A percentile compares a stretch with the other conserved stretches of the same genome.
These are phyloP conservation scores for Colletotrichum kahawae DNA, from an alignment of 2,329 filamentous ascomycete species.

Conservation along the genomic window DNA sequence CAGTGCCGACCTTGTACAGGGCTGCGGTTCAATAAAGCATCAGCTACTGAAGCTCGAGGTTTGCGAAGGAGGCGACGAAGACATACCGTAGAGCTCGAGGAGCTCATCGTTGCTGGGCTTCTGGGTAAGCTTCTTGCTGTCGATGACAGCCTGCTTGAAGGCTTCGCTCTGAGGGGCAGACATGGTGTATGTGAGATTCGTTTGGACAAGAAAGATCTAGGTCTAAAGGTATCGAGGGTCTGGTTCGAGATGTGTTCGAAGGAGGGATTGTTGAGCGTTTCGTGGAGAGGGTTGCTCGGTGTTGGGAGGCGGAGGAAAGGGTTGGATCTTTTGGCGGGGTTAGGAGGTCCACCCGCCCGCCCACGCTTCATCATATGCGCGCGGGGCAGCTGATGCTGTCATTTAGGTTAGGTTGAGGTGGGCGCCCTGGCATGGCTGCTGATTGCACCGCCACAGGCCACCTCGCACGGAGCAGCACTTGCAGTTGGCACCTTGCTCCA, in stretches of 20 bases:
- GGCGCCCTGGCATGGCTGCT: neutral
- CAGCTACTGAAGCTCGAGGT: neutral
- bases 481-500: neutral
- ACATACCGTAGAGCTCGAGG: slow-evolving; percentile 65
- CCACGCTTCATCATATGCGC: slow-evolving; percentile 19
- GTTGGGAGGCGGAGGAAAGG: slow-evolving; percentile 15
- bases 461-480: neutral
- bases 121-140: slow-evolving; percentile 70
- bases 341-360: slow-evolving; percentile 3
- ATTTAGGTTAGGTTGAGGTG: neutral
- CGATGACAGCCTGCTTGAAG: slow-evolving; percentile 62
- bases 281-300: slow-evolving; percentile 3
- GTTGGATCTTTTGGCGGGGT: slow-evolving; percentile 20
- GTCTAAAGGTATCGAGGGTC: neutral
- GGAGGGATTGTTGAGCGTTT: slow-evolving; percentile 16
- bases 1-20: slow-evolving; percentile 63
- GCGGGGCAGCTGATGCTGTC: slow-evolving; percentile 23
- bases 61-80: neutral
- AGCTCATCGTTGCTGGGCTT: slow-evolving; percentile 70
- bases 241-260: neutral
- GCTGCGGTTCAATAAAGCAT: slow-evolving; percentile 37
- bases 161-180: slow-evolving; percentile 44
- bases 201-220: neutral
- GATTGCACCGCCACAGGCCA: slow-evolving; percentile 15
- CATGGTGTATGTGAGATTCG: slow-evolving; percentile 38